These are phyloP conservation scores for Podaxis sp. DNA, from an alignment of 768 basidiomycete species.

Conservation along the genomic window DNA sequence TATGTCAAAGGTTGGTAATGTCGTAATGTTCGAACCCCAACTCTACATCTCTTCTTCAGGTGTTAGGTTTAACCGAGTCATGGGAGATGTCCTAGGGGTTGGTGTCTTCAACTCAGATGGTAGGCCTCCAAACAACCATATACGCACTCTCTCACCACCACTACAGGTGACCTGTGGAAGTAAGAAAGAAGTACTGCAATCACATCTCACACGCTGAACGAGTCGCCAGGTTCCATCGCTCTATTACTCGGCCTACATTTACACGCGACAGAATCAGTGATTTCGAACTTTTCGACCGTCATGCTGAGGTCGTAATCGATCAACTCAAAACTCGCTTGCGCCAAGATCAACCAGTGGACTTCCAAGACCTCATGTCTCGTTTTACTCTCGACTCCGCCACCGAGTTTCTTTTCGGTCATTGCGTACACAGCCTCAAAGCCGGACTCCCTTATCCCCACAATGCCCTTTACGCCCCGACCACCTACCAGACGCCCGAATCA, in stretches of 20 bases:
- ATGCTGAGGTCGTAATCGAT: slow-evolving; percentile 38
- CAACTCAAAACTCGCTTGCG: slow-evolving; percentile 44
- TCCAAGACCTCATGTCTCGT: slow-evolving; percentile 59
- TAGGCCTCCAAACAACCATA: slow-evolving; percentile 16
- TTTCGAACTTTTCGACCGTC: slow-evolving; percentile 57
- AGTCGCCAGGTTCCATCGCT: slow-evolving; percentile 48
- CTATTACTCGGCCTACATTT: slow-evolving; percentile 62
- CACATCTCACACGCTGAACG: background rate
- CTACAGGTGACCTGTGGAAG: slow-evolving; percentile 34
- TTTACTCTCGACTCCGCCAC: slow-evolving; percentile 67
- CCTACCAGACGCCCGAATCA: slow-evolving; percentile 20
- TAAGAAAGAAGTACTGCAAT: slow-evolving; percentile 11
- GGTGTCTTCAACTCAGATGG: slow-evolving; percentile 73
- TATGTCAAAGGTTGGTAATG: slow-evolving; percentile 47
- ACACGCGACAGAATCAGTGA: slow-evolving; percentile 54
- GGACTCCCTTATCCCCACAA: slow-evolving; percentile 51
- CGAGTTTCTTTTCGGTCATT: slow-evolving; percentile 60
- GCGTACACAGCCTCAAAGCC: slow-evolving; percentile 47
- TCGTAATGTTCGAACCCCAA: background rate
- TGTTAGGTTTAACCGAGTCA: slow-evolving; percentile 35
- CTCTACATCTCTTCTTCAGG: slow-evolving; percentile 23
- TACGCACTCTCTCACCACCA: background rate
- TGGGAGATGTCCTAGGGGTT: slow-evolving; percentile 49
- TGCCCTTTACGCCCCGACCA: slow-evolving; percentile 20
- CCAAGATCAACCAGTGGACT: slow-evolving; percentile 51